Base-by-base conservation (phyloP, 352 stramenopile genomes). In the Globisporangium recalcitrans region DNA sequence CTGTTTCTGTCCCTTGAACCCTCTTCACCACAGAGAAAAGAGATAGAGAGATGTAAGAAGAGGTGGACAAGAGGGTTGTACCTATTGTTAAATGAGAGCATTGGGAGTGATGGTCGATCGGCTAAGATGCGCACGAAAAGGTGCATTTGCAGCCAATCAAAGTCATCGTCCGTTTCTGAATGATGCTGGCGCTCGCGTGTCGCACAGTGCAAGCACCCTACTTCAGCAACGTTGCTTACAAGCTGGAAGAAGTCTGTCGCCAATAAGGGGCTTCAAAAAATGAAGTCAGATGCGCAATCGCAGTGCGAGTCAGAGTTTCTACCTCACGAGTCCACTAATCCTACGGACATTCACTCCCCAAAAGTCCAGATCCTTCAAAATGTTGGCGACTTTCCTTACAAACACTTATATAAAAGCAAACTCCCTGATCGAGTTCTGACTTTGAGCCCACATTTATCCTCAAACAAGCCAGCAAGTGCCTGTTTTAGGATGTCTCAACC, bases 81-180 rank as follows among this genome's bases (percentile, higher is more conserved):
- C 36, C 36, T 62, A 38, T 62, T 62, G 55, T 62, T 62, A 62
- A 62, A 62, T 42, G 4, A 6, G 38, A 46, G 38, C 38, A 46
- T 46, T 46, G 7, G 16, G 16, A 60, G 38, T 24, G 32, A 60
- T n/a, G 36, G 32, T 29, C 19, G 38, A 21, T 32, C 2, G n/a
- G n/a, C 40, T 46, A 21, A 16, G 40, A 62, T 62, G 55, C 42
- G 55, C 55, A 51, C 55, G 55, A 62, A 42, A 62, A 62, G 40
- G 55, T 62, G 40, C 55, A 40, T n/a, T 40, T 16, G 14, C 55
- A 62, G 42, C 55, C 55, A 62, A 53, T 29, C 55, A 49, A 29
- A 61, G 11, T 52, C 36, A 38, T 51, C 26, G 24, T n/a, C 10
- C 27, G 19, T 27, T 21, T 9, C 26, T 10, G 40, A 29, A 44